Evolutionary conservation across 768 basidiomycete genomes (phyloP).

Genomic region (Suillus hirtellus): DNA sequence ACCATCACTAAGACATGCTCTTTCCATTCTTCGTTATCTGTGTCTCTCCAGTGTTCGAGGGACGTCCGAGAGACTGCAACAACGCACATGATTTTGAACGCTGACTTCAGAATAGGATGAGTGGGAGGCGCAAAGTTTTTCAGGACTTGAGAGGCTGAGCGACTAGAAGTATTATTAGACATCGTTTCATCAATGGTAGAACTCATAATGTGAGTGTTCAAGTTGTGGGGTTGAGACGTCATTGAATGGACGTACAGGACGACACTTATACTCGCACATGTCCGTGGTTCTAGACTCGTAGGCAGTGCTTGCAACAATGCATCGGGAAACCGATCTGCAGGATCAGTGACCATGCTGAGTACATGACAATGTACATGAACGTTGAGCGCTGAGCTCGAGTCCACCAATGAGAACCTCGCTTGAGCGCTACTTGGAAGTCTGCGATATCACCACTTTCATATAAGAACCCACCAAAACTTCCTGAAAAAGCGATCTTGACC

Average conservation of each 20-base stretch:
- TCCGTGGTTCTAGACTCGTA: background rate
- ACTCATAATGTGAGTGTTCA: background rate
- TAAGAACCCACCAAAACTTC: no score
- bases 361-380: background rate
- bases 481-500: no score
- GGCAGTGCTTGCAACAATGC: background rate
- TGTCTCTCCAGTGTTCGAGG: background rate
- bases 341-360: background rate
- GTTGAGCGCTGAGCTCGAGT: background rate
- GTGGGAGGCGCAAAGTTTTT: no score
- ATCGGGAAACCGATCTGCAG: background rate
- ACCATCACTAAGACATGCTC: background rate
- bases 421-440: no score
- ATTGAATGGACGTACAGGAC: background rate
- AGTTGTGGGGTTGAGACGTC: background rate
- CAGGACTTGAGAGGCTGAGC: background rate
- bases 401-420: no score
- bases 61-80: background rate
- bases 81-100: background rate
- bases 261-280: background rate
- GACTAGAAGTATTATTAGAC: background rate
- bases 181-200: background rate
- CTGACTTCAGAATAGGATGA: no score
- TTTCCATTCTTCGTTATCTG: background rate
- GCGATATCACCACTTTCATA: no score